Percentiles rank a stretch among this genome's conserved stretches.
phyloP scores from a whole-genome alignment of 495 filamentous ascomycete genomes.

The Articulospora tetracladia region DNA sequence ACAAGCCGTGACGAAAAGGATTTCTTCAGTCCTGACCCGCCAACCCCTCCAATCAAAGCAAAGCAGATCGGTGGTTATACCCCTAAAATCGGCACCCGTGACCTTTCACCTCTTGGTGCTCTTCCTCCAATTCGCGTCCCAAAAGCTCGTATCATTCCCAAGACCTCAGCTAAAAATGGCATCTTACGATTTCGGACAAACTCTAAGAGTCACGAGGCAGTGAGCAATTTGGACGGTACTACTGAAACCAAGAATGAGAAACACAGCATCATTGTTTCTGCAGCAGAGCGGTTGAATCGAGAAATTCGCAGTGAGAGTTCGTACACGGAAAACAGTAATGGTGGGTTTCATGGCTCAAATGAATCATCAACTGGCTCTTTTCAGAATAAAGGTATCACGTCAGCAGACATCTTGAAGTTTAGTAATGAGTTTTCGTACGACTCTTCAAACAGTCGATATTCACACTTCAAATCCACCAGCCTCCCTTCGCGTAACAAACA shows the following conservation, averaged over 20 bases:
- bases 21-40: constrained; percentile 11
- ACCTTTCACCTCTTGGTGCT: neutral
- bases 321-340: constrained; percentile 18
- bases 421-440: neutral
- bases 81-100: neutral
- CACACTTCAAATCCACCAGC: neutral
- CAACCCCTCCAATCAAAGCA: constrained; percentile 6
- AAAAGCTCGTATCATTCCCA: neutral
- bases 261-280: too few species aligned
- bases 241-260: neutral
- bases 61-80: constrained; percentile 11
- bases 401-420: neutral
- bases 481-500: constrained; percentile 10
- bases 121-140: neutral
- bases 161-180: neutral
- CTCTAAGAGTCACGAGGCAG: neutral
- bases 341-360: constrained; percentile 10
- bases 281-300: neutral
- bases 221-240: constrained; percentile 11
- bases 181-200: constrained; percentile 2
- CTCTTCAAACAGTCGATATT: neutral
- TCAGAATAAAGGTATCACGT: neutral
- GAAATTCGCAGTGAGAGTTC: constrained; percentile 6
- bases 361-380: neutral
- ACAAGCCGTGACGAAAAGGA: constrained; percentile 21